Conservation (phyloP, 1,284 basidiomycete species). For the Ganoderma resinaceum region DNA sequence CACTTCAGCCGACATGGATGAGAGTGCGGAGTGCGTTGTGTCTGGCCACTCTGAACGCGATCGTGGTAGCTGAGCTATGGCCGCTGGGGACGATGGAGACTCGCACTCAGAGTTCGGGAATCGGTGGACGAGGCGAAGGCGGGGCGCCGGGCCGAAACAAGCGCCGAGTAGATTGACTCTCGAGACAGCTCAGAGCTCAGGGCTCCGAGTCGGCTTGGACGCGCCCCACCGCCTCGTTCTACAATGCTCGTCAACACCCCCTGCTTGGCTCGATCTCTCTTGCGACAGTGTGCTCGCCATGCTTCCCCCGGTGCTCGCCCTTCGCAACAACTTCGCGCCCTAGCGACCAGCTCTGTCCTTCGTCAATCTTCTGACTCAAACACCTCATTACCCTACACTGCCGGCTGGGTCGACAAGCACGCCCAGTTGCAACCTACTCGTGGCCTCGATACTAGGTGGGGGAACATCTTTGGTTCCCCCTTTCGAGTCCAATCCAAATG, state of each 20-base stretch:
- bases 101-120: background rate
- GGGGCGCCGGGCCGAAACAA: slow-evolving; percentile 13
- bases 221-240: background rate
- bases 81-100: background rate
- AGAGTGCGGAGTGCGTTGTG: background rate
- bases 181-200: background rate
- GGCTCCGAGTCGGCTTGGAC: background rate
- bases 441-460: background rate
- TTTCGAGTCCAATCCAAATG: background rate
- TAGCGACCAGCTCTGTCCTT: slow-evolving; percentile 12
- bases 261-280: background rate
- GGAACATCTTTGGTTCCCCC: background rate
- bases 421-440: background rate
- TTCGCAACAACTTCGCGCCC: background rate
- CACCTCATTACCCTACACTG: background rate
- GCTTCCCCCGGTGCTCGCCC: background rate
- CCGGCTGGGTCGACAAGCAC: slow-evolving; percentile 10
- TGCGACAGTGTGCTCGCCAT: slow-evolving; percentile 16
- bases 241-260: slow-evolving; percentile 21
- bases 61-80: slow-evolving; percentile 12
- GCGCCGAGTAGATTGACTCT: background rate
- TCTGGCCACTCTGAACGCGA: slow-evolving; percentile 2
- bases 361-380: background rate
- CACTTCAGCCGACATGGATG: slow-evolving; percentile 64
- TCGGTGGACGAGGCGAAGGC: slow-evolving; percentile 13